Evolutionary conservation across 192 early-diverging fungal genomes (phyloP).

Genomic region (Podochytrium sp.): DNA sequence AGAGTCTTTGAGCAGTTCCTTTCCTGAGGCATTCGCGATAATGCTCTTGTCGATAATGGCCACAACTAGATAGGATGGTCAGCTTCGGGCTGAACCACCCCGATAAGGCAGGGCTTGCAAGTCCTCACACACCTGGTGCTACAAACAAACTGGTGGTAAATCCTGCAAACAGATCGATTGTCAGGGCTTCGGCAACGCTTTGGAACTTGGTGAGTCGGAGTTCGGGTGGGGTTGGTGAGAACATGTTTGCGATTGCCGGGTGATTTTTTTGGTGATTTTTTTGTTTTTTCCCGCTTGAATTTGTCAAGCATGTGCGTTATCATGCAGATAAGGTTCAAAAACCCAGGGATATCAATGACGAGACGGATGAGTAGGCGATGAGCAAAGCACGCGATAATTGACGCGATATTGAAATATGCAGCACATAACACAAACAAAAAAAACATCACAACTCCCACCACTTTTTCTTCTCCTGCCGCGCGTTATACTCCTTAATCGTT

Average conservation of each 20-base stretch:
- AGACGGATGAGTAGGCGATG: too few species aligned
- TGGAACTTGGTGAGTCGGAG: too few species aligned
- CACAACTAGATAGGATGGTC: slow-evolving; percentile 23
- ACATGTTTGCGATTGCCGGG: too few species aligned
- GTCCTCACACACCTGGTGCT: slow-evolving; percentile 16
- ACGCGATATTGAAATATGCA: too few species aligned
- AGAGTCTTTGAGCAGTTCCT: slow-evolving; percentile 22
- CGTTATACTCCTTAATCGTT: slow-evolving; percentile 62
- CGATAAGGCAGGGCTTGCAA: neutral
- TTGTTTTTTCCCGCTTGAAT: too few species aligned
- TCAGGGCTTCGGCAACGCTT: neutral
- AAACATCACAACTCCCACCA: slow-evolving; percentile 70
- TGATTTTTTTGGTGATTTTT: too few species aligned
- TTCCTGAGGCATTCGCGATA: slow-evolving; percentile 47
- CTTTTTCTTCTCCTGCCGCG: slow-evolving; percentile 67
- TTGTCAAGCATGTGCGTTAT: too few species aligned
- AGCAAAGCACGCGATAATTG: too few species aligned
- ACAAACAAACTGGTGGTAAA: slow-evolving; percentile 9
- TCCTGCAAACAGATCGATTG: slow-evolving; percentile 13
- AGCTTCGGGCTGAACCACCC: neutral
- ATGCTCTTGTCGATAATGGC: slow-evolving; percentile 54
- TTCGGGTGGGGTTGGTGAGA: too few species aligned
- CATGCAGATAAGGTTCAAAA: too few species aligned
- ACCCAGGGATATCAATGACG: too few species aligned
- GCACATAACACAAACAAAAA: too few species aligned